These are phyloP conservation scores for Arabis hirsuta DNA, from an alignment of 345 rosid genomes.

Conservation along the genomic window DNA sequence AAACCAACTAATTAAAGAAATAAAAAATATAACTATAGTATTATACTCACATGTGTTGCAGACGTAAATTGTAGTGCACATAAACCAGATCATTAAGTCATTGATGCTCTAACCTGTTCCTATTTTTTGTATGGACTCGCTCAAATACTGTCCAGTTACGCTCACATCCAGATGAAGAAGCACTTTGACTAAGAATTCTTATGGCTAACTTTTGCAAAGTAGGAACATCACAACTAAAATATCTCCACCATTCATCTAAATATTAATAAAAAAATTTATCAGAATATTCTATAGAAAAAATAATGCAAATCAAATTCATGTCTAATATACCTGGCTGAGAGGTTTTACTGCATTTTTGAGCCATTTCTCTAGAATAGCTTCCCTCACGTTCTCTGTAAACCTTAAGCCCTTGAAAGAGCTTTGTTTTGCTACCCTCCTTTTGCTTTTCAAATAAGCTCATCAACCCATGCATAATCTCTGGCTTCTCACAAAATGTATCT, in stretches of 20 bases:
- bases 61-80: conserved; percentile 1
- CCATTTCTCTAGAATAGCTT: neutral
- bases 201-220: conserved; percentile 3
- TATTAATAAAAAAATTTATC: neutral
- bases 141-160: no score
- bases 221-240: neutral
- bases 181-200: neutral
- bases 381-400: neutral
- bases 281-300: neutral
- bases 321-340: neutral
- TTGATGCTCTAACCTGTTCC: no score
- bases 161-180: no score
- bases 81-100: no score
- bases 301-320: neutral
- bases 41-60: neutral
- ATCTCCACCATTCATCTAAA: conserved; percentile 20
- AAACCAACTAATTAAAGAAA: neutral
- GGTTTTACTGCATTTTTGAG: neutral
- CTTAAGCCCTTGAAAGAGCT: conserved; percentile 1
- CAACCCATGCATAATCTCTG: neutral
- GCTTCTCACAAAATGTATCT: neutral
- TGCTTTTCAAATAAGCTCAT: neutral
- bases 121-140: no score
- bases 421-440: neutral
- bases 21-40: neutral